These are phyloP conservation scores for Angomonas desouzai DNA, from an alignment of 208 protist genomes.

Conservation along the genomic window DNA sequence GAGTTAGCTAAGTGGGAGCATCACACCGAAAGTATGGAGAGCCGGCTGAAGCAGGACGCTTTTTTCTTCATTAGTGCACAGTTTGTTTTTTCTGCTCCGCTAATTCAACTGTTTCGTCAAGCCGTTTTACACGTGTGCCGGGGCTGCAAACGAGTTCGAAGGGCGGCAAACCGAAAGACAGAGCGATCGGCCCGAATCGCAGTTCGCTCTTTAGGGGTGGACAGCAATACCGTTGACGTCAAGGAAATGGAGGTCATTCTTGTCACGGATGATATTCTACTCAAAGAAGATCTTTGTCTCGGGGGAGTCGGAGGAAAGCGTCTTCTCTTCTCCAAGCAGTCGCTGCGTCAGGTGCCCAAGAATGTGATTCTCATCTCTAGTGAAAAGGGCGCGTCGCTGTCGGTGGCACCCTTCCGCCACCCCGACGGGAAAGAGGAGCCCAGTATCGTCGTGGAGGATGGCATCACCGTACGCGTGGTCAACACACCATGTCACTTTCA, in stretches of 20 bases:
- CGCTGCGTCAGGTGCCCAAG: background rate
- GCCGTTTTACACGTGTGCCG: background rate
- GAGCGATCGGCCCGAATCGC: background rate
- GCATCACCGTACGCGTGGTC: constrained; percentile 28
- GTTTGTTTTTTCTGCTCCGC: background rate
- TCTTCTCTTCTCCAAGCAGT: constrained; percentile 1
- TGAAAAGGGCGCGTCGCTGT: background rate
- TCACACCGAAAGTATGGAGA: background rate
- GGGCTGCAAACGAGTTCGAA: background rate
- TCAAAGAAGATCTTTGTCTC: background rate
- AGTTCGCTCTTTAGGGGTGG: background rate
- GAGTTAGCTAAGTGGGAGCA: background rate
- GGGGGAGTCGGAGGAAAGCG: constrained; percentile 5
- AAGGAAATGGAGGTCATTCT: background rate
- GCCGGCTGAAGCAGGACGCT: background rate
- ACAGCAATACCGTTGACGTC: background rate
- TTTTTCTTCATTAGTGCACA: background rate
- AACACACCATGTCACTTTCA: background rate
- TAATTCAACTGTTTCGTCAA: background rate
- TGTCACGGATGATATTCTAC: constrained; percentile 2
- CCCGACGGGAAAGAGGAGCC: constrained; percentile 10
- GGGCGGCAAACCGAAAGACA: background rate
- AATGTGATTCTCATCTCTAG: constrained; percentile 10
- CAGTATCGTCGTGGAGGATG: constrained; percentile 30
- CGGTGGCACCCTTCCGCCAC: background rate